A percentile compares a stretch with the other conserved stretches of the same genome.
These are phyloP conservation scores for Nakazawaea pomicola DNA, from an alignment of 805 yeast genomes.

Conservation along the genomic window DNA sequence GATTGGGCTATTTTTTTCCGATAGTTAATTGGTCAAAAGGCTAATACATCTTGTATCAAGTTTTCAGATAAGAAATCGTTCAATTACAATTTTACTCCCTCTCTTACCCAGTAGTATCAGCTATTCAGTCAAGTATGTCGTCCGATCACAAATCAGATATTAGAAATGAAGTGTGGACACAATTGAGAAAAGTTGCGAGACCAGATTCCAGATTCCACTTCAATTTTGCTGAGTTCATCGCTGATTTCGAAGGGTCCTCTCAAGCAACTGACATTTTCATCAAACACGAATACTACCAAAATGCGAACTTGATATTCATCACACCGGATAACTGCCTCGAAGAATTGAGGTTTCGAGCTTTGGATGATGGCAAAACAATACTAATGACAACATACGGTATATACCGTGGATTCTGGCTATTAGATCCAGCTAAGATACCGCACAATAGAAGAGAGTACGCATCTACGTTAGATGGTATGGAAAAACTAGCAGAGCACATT, in stretches of 20 bases:
- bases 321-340: slow-evolving; percentile 28
- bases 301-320: slow-evolving; percentile 19
- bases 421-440: slow-evolving; percentile 22
- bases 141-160: slow-evolving; percentile 19
- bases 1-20: no score
- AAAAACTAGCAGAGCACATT: slow-evolving; percentile 19
- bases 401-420: slow-evolving; percentile 23
- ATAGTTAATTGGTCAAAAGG: no score
- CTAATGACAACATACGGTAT: slow-evolving; percentile 27
- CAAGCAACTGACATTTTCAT: slow-evolving; percentile 18
- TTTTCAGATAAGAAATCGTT: no score
- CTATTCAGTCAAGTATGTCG: background rate
- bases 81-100: no score
- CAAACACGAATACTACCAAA: slow-evolving; percentile 14
- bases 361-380: slow-evolving; percentile 21
- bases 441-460: slow-evolving; percentile 18
- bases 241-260: slow-evolving; percentile 26
- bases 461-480: slow-evolving; percentile 27
- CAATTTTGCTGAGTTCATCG: slow-evolving; percentile 27
- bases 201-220: slow-evolving; percentile 26
- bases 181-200: slow-evolving; percentile 23
- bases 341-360: slow-evolving; percentile 20
- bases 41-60: no score
- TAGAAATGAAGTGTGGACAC: slow-evolving; percentile 22
- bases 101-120: no score